These are phyloP conservation scores for Pyrus hybrid DNA, from an alignment of 331 rosid species.

Conservation along the genomic window DNA sequence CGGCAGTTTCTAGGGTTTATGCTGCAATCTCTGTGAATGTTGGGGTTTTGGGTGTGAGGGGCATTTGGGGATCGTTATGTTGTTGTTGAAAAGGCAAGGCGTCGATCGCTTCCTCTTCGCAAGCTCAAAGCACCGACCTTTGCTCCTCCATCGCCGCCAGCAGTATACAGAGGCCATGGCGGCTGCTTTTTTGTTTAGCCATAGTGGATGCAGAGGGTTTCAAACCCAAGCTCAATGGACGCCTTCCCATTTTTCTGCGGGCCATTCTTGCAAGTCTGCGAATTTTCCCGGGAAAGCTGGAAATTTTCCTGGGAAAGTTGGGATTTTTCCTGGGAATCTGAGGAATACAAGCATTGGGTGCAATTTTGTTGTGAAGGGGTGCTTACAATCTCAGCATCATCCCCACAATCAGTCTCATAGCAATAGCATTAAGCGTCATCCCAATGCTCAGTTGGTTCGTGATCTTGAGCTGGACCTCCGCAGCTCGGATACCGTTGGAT, in stretches of 20 bases:
- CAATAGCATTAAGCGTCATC: neutral
- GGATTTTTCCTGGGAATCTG: neutral
- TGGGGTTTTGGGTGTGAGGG: neutral
- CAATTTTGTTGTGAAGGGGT: neutral
- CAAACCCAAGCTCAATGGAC: neutral
- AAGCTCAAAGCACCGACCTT: conserved; percentile 6
- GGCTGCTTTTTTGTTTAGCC: conserved; percentile 1
- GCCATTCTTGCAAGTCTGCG: neutral
- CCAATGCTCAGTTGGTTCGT: conserved; percentile 13
- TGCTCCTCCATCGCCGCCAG: neutral
- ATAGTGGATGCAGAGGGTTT: neutral
- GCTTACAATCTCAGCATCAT: neutral
- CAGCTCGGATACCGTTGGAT: conserved; percentile 1
- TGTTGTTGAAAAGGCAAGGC: conserved; percentile 32
- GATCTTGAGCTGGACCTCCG: conserved; percentile 16
- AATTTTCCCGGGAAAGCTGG: too few species aligned
- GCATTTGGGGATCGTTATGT: conserved; percentile 39
- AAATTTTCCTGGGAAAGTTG: neutral
- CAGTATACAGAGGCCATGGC: conserved; percentile 7
- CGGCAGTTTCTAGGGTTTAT: neutral
- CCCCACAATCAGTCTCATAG: neutral
- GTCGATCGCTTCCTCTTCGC: conserved; percentile 17
- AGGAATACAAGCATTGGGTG: neutral
- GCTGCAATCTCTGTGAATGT: conserved; percentile 1
- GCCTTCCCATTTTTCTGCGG: neutral